A percentile compares a stretch with the other conserved stretches of the same genome.
Evolutionary conservation across 768 basidiomycete species (phyloP).

Genomic region (Termitomyces sp.): DNA sequence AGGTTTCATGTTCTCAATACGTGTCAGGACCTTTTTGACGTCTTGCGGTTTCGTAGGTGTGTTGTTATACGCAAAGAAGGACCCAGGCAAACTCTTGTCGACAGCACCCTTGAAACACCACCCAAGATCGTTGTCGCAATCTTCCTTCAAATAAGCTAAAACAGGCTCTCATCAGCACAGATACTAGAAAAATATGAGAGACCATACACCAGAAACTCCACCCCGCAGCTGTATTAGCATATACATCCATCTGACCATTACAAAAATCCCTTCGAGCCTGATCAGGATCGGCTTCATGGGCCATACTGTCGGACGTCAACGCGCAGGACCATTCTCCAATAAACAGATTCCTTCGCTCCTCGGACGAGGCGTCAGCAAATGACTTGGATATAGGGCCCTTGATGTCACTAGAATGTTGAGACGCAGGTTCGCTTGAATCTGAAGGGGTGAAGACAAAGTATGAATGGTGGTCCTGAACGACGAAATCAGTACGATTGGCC

Average conservation of each 20-base stretch:
- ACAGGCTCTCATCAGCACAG: background rate
- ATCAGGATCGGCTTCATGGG: slow-evolving; percentile 37
- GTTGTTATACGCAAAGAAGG: slow-evolving; percentile 49
- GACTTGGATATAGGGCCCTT: slow-evolving; percentile 30
- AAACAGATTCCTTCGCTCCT: slow-evolving; percentile 46
- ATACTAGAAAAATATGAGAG: background rate
- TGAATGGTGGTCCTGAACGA: slow-evolving; percentile 71
- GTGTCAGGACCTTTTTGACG: background rate
- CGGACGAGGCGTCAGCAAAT: slow-evolving; percentile 19
- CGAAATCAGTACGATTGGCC: slow-evolving; percentile 48
- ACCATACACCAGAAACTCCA: slow-evolving; percentile 68
- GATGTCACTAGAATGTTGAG: slow-evolving; percentile 52
- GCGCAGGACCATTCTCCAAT: slow-evolving; percentile 84
- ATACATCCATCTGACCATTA: slow-evolving; percentile 51
- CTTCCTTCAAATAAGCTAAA: slow-evolving; percentile 57
- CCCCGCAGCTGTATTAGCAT: slow-evolving; percentile 49
- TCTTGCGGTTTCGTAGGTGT: slow-evolving; percentile 5
- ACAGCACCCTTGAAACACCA: slow-evolving; percentile 70
- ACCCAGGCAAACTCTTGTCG: slow-evolving; percentile 47
- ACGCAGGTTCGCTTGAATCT: slow-evolving; percentile 45
- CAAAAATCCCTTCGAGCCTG: slow-evolving; percentile 48
- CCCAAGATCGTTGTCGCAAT: slow-evolving; percentile 49
- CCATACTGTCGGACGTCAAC: slow-evolving; percentile 55
- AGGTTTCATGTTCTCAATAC: slow-evolving; percentile 4
- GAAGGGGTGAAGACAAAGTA: slow-evolving; percentile 61